Evolutionary conservation across 2,329 filamentous ascomycete genomes (phyloP).

Genomic region (Clonostachys solani): DNA sequence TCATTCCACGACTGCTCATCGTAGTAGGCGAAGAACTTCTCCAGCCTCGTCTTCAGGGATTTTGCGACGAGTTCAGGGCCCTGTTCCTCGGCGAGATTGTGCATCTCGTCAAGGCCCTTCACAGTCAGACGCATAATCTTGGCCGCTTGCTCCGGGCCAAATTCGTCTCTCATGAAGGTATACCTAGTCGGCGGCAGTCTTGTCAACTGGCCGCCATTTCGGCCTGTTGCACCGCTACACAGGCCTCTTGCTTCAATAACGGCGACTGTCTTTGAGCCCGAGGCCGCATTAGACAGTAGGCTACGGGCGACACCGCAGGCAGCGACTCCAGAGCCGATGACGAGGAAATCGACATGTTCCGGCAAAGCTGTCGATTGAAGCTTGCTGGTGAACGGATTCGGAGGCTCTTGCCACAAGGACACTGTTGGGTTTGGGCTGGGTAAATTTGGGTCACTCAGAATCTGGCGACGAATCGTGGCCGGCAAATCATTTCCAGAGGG

Average conservation of each 20-base stretch:
- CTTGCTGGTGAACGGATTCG: not conserved
- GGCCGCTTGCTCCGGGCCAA: conserved; percentile 1
- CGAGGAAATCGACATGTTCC: not conserved
- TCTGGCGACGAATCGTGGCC: not conserved
- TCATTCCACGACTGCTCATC: conserved; percentile 1
- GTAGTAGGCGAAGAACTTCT: conserved; percentile 1
- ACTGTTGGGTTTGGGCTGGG: not conserved
- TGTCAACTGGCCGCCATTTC: conserved; percentile 5
- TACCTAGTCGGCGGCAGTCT: not conserved
- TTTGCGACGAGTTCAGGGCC: not conserved
- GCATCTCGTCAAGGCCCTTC: not conserved
- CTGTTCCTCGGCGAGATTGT: not conserved
- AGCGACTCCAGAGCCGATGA: conserved; percentile 6
- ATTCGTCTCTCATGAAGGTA: not conserved
- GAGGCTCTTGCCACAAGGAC: conserved; percentile 1
- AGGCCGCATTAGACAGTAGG: not conserved
- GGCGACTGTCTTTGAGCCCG: not conserved
- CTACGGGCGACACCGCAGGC: not conserved
- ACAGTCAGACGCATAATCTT: conserved; percentile 2
- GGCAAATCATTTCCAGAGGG: not conserved
- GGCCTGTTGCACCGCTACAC: conserved; percentile 4
- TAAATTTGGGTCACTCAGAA: not conserved
- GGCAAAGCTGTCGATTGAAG: conserved; percentile 1
- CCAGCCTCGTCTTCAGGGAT: not conserved
- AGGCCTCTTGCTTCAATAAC: conserved; percentile 4